Evolutionary conservation across 371 early-diverging fungal species (phyloP).

Genomic region (Mucor indicus): DNA sequence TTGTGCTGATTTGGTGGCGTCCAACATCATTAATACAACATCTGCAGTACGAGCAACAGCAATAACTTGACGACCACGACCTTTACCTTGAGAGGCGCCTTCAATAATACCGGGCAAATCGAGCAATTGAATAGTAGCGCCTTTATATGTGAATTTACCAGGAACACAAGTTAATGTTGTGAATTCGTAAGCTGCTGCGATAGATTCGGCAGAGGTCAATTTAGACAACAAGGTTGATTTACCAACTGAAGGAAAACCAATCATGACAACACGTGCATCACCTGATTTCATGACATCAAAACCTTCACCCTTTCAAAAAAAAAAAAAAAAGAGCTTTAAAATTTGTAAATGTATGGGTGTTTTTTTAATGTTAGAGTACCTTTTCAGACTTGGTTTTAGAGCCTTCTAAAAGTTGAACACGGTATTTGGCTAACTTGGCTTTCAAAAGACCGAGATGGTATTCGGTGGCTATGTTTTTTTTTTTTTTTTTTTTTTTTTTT

Average conservation of each 20-base stretch:
- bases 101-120: slow-evolving; percentile 91
- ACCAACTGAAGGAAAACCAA: slow-evolving; percentile 99
- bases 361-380: slow-evolving; percentile 32
- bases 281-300: slow-evolving; percentile 99
- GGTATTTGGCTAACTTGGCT: slow-evolving; percentile 93
- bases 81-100: slow-evolving; percentile 96
- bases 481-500: too few species aligned
- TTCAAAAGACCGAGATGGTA: slow-evolving; percentile 97
- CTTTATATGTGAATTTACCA: slow-evolving; percentile 97
- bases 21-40: slow-evolving; percentile 97
- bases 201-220: slow-evolving; percentile 93
- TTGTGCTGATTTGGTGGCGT: slow-evolving; percentile 90
- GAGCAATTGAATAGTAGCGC: slow-evolving; percentile 95
- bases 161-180: slow-evolving; percentile 99
- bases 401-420: slow-evolving; percentile 90
- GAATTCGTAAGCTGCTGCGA: slow-evolving; percentile 96
- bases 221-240: slow-evolving; percentile 97
- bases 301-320: slow-evolving; percentile 75
- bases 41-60: slow-evolving; percentile 98
- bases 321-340: neutral
- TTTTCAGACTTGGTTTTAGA: slow-evolving; percentile 85
- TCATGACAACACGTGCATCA: slow-evolving; percentile 97
- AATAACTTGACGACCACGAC: slow-evolving; percentile 95
- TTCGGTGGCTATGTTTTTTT: slow-evolving; percentile 70
- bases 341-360: neutral